Evolutionary conservation across 129 eudicot genomes (phyloP).

Genomic region (Solidago caesia): DNA sequence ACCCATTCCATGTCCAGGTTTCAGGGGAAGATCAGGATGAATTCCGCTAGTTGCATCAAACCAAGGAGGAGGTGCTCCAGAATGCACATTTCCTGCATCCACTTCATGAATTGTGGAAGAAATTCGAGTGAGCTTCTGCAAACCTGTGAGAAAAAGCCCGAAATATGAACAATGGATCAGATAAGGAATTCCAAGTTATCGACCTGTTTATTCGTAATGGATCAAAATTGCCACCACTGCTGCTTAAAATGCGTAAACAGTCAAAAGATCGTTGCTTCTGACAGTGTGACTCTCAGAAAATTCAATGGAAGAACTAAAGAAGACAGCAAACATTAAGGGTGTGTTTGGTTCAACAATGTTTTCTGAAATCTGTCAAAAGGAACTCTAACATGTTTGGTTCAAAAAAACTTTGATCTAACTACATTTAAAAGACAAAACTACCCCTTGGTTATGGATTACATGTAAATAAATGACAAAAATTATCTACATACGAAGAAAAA

Average conservation of each 20-base stretch:
- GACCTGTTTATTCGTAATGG: neutral
- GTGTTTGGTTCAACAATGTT: too few species aligned
- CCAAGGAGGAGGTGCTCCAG: conserved; percentile 99
- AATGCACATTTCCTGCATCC: conserved; percentile 70
- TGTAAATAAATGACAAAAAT: too few species aligned
- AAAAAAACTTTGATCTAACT: too few species aligned
- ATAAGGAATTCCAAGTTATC: neutral
- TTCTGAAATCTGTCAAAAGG: too few species aligned
- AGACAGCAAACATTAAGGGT: too few species aligned
- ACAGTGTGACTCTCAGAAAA: neutral
- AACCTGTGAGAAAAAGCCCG: conserved; percentile 38
- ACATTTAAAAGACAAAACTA: too few species aligned
- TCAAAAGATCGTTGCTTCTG: neutral
- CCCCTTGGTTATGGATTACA: too few species aligned
- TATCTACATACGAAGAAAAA: too few species aligned
- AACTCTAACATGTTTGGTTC: too few species aligned
- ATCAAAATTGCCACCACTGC: too few species aligned
- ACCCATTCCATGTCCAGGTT: neutral
- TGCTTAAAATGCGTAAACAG: neutral
- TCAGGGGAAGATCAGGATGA: conserved; percentile 17
- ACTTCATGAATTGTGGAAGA: conserved; percentile 32
- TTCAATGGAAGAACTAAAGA: too few species aligned
- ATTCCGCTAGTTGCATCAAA: conserved; percentile 38
- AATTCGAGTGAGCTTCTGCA: conserved; percentile 50
- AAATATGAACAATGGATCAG: neutral